Evolutionary conservation across 768 basidiomycete genomes (phyloP), one percentile per base, ranked within the genome.

Genomic region (Naganishia randhawae): DNA sequence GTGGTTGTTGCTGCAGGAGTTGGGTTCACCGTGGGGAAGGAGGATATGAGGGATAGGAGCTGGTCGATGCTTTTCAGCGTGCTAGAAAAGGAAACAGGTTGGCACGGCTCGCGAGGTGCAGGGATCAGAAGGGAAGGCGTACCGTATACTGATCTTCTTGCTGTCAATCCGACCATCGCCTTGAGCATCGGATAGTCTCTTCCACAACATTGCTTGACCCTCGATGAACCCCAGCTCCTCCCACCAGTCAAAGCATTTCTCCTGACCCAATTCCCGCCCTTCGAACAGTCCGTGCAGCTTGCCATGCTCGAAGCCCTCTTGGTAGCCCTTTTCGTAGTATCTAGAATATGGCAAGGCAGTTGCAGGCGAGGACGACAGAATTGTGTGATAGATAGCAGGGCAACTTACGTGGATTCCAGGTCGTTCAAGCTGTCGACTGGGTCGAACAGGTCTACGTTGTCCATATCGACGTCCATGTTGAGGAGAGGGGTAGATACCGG

Each of bases 171-270:
- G 17, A 9, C 57, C 65, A 31, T 13, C 31, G 16, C 4, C 35
- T 25, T 67, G 69, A 16, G 45, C 55, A 17, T 11, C 67, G 19
- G 35, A 50, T 6, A 42, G 37, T 52, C 42, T 32, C 57, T 50
- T 50, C 64, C 61, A 62, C 53, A 52, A 41, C 42, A n/a, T 27
- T 45, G 91, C 91, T 73, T 89, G 89, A 6, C 93, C 95, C 73
- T 94, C 85, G 77, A 94, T 94, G 74, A 88, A 97, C 1, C 91
- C 93, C 14, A 99, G 84, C 78, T 99, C 95, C 78, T 97, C 94
- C 92, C 93, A 97, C 80, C 96, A 87, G 80, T 95, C 93, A 78
- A 88, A 97, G 0, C 90, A 91, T 73, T 95, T 93, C 73, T 92
- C 89, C 65, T 87, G 84, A 1, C 93, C 95, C 19, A 97, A 84